These are phyloP conservation scores for Ophiostoma quercus DNA, from an alignment of 2,329 filamentous ascomycete species.

Conservation along the genomic window DNA sequence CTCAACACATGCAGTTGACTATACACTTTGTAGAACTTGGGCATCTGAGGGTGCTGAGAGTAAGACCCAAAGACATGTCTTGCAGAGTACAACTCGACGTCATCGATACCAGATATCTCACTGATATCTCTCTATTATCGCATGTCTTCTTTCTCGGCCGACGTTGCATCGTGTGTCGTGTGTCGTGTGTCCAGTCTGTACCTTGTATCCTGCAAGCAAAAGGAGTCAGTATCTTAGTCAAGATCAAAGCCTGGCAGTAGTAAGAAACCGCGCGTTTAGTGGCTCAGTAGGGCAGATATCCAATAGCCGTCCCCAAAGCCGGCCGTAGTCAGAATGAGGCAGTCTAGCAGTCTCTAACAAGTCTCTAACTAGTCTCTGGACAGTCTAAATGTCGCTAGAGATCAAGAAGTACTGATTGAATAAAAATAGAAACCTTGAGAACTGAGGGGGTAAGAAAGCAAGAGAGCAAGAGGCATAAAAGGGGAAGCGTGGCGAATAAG, in stretches of 20 bases:
- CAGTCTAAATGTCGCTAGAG: neutral
- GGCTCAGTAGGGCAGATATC: neutral
- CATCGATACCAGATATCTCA: neutral
- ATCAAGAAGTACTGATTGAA: neutral
- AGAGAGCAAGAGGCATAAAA: neutral
- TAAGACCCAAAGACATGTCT: neutral
- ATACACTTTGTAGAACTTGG: too few species aligned
- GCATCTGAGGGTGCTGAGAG: too few species aligned
- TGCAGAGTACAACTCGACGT: neutral
- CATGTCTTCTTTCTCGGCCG: neutral
- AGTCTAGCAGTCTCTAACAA: neutral
- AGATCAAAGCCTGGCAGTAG: neutral
- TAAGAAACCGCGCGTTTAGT: slow-evolving; percentile 3
- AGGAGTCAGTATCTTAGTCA: neutral
- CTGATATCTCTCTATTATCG: too few species aligned
- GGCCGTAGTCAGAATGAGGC: neutral
- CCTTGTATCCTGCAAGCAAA: neutral
- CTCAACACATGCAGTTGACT: too few species aligned
- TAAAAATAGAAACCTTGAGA: neutral
- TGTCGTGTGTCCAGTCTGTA: neutral
- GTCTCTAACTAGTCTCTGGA: neutral
- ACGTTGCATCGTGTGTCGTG: neutral
- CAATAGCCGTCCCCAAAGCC: neutral
- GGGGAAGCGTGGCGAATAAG: too few species aligned
- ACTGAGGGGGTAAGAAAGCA: too few species aligned